Evolutionary conservation across 345 rosid species (phyloP).

Genomic region (Reutealis trisperma): DNA sequence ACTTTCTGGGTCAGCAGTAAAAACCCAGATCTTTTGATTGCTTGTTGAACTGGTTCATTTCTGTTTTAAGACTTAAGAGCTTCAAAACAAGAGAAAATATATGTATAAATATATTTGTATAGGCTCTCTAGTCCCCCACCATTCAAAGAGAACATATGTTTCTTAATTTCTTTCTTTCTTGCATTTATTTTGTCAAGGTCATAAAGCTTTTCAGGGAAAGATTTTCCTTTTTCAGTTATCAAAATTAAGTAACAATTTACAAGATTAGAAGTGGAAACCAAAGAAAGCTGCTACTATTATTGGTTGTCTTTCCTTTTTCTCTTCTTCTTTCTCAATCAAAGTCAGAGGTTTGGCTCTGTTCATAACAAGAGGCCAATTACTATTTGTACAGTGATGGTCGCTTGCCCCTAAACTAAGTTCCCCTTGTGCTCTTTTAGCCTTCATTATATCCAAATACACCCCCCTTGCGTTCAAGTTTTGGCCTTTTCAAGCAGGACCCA

Average conservation of each 20-base stretch:
- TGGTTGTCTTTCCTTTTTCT: background rate
- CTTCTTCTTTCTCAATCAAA: background rate
- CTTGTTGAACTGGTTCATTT: slow-evolving; percentile 2
- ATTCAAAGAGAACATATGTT: background rate
- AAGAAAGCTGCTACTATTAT: background rate
- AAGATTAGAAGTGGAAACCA: background rate
- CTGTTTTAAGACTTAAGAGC: background rate
- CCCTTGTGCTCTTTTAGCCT: background rate
- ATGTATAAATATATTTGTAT: background rate
- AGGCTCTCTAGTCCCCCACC: background rate
- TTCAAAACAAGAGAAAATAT: background rate
- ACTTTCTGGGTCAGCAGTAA: slow-evolving; percentile 12
- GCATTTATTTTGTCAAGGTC: background rate
- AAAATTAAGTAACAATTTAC: background rate
- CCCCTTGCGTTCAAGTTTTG: background rate
- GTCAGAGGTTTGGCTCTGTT: slow-evolving; percentile 1
- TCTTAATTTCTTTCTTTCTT: background rate
- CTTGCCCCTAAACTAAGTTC: background rate
- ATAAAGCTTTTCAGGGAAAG: background rate
- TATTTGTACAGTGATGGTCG: background rate
- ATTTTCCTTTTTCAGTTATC: background rate
- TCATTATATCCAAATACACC: slow-evolving; percentile 1
- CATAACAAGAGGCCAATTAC: background rate
- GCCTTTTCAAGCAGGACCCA: background rate
- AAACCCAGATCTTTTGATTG: slow-evolving; percentile 16